Evolutionary conservation across 225 moss, liverwort and hornwort species (phyloP), one percentile per base, ranked within the genome.

Genomic region (Straminergon stramineum): DNA sequence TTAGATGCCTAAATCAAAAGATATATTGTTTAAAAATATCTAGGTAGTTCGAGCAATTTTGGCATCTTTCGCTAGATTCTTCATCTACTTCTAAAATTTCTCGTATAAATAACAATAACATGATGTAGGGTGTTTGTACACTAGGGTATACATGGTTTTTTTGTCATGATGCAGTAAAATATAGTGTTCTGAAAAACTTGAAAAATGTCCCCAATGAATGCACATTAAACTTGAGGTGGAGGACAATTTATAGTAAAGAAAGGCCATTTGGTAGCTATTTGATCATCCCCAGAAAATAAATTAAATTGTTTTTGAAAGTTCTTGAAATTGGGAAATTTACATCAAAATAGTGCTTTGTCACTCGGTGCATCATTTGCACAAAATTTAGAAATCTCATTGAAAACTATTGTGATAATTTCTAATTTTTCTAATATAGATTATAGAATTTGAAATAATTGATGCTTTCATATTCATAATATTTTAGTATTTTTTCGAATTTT

Each of bases 1-100:
- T n/a, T 0, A 0, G 1, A 69, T 13, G 13, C 1, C 0, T 3
- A 0, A 2, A n/a, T n/a, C n/a, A 69, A 69, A 39, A 23, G 7
- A 39, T 23, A 39, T 39, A 1, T 0, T 69, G 0, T 0, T 8
- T 24, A 14, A 17, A 11, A 37, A 12, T 12, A 21, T 21, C 2
- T 0, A 1, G 2, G 5, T 66, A 34, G 66, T 66, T 34, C 11
- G 0, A 1, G 1, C 7, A 39, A 23, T 24, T 39, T 70, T 14
- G 8, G 39, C 13, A 39, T 39, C 13, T 39, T 39, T 23, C 39
- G 4, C 23, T 13, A 70, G 24, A 23, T 23, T 39, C 4, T 0
- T 39, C 23, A 39, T 70, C 14, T 14, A 23, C 24, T 13, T 70
- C 14, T 4, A 8, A 39, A 70, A 23, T 13, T 7, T 23, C 1